These are phyloP conservation scores for Nakazawaea ernobii DNA, from an alignment of 805 yeast genomes.

Conservation along the genomic window DNA sequence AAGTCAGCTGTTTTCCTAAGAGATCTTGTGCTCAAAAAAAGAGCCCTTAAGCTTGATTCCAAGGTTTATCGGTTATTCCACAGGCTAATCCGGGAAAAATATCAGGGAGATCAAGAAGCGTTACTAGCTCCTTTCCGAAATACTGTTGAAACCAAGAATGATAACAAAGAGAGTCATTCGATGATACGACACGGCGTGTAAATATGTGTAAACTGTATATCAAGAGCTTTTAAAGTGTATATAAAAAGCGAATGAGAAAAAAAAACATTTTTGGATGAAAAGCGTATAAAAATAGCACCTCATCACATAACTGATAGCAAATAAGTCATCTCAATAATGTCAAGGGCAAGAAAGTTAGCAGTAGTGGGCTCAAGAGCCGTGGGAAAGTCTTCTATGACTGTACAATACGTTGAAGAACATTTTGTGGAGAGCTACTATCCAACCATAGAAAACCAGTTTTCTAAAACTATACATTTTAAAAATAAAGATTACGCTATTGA, in stretches of 20 bases:
- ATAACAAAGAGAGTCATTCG: too few relatives aligned
- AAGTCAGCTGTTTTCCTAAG: conserved; percentile 4
- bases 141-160: too few relatives aligned
- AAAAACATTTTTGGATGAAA: too few relatives aligned
- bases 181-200: too few relatives aligned
- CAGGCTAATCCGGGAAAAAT: neutral
- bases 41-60: neutral
- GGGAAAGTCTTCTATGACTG: conserved; percentile 81
- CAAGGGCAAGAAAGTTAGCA: conserved; percentile 67
- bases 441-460: conserved; percentile 81
- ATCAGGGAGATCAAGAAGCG: neutral
- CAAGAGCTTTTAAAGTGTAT: too few relatives aligned
- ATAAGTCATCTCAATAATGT: conserved; percentile 9
- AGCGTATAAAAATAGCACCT: too few relatives aligned
- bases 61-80: neutral
- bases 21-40: neutral
- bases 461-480: conserved; percentile 60
- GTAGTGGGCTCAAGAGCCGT: conserved; percentile 86
- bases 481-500: conserved; percentile 77
- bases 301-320: too few relatives aligned
- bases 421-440: conserved; percentile 89
- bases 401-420: conserved; percentile 81
- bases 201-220: too few relatives aligned
- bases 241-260: too few relatives aligned
- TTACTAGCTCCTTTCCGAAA: neutral